A percentile compares a stretch with the other conserved stretches of the same genome.
phyloP scores from a whole-genome alignment of 2,329 filamentous ascomycete genomes.

The Periconia macrospinosa region DNA sequence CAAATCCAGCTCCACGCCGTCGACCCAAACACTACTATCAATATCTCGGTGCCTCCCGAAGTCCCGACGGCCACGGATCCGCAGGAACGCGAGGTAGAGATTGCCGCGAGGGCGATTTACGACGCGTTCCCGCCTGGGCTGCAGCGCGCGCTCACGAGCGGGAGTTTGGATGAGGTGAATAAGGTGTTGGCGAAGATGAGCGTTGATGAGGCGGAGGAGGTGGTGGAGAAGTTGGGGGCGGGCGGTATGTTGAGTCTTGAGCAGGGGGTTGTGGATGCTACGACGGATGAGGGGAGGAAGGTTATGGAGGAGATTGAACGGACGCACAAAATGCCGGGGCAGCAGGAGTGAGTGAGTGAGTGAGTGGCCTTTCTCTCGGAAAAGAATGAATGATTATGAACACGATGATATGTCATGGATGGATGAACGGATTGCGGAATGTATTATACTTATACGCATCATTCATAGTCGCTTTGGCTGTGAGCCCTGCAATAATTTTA shows the following conservation, averaged over 20 bases:
- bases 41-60: conserved; percentile 76
- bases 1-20: conserved; percentile 98
- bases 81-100: conserved; percentile 64
- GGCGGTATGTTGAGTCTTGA: conserved; percentile 89
- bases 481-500: not conserved
- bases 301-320: conserved; percentile 70
- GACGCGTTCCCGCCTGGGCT: conserved; percentile 81
- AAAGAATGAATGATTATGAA: not conserved
- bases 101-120: conserved; percentile 70
- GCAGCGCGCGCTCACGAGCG: conserved; percentile 80
- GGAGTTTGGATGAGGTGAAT: conserved; percentile 86
- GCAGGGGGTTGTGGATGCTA: conserved; percentile 92
- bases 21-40: conserved; percentile 88
- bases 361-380: not conserved
- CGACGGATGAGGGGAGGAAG: conserved; percentile 80
- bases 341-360: conserved; percentile 32
- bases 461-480: not conserved
- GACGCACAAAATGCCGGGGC: conserved; percentile 41
- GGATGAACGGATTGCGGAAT: not conserved
- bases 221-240: conserved; percentile 78
- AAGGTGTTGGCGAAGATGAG: conserved; percentile 86
- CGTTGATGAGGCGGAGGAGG: conserved; percentile 82
- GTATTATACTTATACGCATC: not conserved
- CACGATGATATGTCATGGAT: not conserved
- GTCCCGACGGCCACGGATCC: conserved; percentile 41